Conservation (phyloP, 164 flowering plant genomes). For the Nymphaea thermarum region DNA sequence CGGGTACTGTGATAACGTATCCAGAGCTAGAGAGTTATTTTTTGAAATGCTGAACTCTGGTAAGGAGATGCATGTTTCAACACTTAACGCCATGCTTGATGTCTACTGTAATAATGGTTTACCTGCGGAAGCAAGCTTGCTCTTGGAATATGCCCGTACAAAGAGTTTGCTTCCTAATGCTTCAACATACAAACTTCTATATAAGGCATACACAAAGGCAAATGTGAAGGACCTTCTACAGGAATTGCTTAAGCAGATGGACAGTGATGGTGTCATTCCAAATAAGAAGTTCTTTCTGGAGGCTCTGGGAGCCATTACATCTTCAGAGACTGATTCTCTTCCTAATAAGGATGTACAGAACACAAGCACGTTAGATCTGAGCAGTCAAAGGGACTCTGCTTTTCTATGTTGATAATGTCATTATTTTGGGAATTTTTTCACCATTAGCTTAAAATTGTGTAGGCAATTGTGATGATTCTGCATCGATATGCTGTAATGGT, state of each 20-base stretch:
- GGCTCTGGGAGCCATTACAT: conserved; percentile 62
- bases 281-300: conserved; percentile 88
- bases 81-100: conserved; percentile 84
- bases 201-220: conserved; percentile 77
- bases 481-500: too few species aligned
- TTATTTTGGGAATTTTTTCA: too few species aligned
- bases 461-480: too few species aligned
- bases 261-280: conserved; percentile 66
- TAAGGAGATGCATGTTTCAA: conserved; percentile 53
- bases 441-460: too few species aligned
- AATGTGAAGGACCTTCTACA: conserved; percentile 56
- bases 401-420: too few species aligned
- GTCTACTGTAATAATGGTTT: conserved; percentile 74
- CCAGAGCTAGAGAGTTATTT: conserved; percentile 65
- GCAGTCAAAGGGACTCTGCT: too few species aligned
- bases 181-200: conserved; percentile 83
- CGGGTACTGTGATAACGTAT: conserved; percentile 67
- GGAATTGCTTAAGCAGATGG: conserved; percentile 58
- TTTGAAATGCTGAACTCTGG: conserved; percentile 37
- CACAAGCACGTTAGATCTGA: neutral
- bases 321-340: conserved; percentile 20
- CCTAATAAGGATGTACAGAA: conserved; percentile 5
- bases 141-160: conserved; percentile 34
- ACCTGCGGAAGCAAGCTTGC: conserved; percentile 56
- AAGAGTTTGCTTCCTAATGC: conserved; percentile 33